Evolutionary conservation across 768 basidiomycete species (phyloP).

Genomic region (Mycena indigotica): DNA sequence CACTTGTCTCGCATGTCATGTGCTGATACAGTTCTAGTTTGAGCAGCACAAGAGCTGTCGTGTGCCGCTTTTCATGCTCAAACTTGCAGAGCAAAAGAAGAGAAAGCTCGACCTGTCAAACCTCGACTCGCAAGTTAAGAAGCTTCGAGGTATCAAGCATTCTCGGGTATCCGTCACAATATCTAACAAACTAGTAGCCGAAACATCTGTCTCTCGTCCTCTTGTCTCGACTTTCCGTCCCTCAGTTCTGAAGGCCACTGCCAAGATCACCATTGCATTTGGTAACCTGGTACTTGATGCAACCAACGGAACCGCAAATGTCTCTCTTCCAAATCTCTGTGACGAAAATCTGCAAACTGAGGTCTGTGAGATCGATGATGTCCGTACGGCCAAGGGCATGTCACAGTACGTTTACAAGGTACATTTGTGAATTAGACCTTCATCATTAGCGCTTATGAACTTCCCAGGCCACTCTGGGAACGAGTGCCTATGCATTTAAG

Average conservation of each 20-base stretch:
- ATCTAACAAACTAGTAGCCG: neutral
- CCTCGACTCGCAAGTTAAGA: neutral
- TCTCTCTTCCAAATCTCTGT: neutral
- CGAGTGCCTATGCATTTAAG: neutral
- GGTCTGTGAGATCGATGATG: neutral
- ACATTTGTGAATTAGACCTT: neutral
- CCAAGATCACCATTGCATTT: neutral
- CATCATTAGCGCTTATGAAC: neutral
- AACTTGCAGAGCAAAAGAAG: neutral
- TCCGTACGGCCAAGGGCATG: neutral
- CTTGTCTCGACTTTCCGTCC: neutral
- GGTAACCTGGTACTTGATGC: neutral
- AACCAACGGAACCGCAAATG: neutral
- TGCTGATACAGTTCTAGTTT: no score
- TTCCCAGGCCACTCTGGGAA: neutral
- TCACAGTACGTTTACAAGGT: neutral
- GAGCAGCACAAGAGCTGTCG: neutral
- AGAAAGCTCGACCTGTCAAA: neutral
- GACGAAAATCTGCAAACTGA: neutral
- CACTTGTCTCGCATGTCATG: no score
- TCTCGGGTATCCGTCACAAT: neutral
- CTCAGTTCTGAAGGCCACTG: neutral
- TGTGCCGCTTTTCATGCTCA: neutral
- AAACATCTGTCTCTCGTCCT: neutral
- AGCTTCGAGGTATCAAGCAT: neutral